These are phyloP conservation scores for Schwanniomyces polymorphus DNA, from an alignment of 805 yeast species.

Conservation along the genomic window DNA sequence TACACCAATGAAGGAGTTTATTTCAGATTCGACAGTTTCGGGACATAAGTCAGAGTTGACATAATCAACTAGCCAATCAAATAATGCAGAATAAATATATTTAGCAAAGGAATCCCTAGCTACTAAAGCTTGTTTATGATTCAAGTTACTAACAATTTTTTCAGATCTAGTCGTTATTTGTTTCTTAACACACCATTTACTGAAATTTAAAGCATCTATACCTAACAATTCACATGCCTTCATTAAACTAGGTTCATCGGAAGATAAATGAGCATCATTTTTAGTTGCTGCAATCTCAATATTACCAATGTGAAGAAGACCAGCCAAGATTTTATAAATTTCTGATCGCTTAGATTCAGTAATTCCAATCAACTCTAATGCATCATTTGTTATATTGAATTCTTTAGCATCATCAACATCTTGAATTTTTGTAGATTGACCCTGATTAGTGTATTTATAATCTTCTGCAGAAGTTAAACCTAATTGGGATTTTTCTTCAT, in stretches of 20 bases:
- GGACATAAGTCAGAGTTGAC: conserved; percentile 83
- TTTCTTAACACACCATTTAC: conserved; percentile 90
- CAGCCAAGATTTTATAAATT: conserved; percentile 81
- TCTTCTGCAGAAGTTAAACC: conserved; percentile 66
- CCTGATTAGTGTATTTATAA: conserved; percentile 84
- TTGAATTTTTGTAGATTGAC: conserved; percentile 69
- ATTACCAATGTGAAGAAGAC: conserved; percentile 89
- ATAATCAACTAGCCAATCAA: conserved; percentile 91
- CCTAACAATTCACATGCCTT: conserved; percentile 86
- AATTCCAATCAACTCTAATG: conserved; percentile 80
- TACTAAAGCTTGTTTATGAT: conserved; percentile 79
- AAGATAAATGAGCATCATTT: conserved; percentile 73
- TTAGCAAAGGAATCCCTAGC: conserved; percentile 98
- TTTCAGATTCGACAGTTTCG: conserved; percentile 57
- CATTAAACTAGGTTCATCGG: conserved; percentile 83
- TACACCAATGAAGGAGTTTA: conserved; percentile 86
- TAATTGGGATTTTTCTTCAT: conserved; percentile 54
- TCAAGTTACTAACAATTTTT: conserved; percentile 82
- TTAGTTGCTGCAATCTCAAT: conserved; percentile 83
- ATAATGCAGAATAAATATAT: conserved; percentile 85
- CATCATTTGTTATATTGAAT: conserved; percentile 71
- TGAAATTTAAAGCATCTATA: conserved; percentile 67
- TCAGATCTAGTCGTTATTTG: conserved; percentile 92
- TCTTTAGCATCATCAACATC: conserved; percentile 85
- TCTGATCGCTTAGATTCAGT: conserved; percentile 54